Conservation (phyloP, 2,329 filamentous ascomycete species). For the Ophiognomonia clavigignenti-juglandacearum region DNA sequence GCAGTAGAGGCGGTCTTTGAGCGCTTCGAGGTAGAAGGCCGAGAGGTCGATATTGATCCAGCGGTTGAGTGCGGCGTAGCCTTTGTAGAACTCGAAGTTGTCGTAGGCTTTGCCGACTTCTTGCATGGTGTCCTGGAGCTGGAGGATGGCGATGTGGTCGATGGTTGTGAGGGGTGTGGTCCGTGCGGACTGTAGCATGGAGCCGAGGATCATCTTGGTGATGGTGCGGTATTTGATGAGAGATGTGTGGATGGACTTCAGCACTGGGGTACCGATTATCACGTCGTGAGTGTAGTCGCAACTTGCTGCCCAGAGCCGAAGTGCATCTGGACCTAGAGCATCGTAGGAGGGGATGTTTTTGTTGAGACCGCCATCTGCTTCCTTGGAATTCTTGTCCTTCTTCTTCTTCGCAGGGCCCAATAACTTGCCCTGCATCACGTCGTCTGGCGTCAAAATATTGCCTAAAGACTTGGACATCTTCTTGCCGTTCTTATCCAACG, state of each 20-base stretch:
- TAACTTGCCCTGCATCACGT: constrained; percentile 82
- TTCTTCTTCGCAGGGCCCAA: constrained; percentile 64
- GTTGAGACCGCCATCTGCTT: too few relatives aligned
- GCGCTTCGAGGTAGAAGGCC: constrained; percentile 86
- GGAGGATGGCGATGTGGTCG: constrained; percentile 73
- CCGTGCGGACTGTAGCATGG: constrained; percentile 52
- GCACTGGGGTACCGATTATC: constrained; percentile 69
- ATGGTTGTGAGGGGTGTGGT: constrained; percentile 49
- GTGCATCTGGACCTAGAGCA: constrained; percentile 76
- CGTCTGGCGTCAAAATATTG: constrained; percentile 73
- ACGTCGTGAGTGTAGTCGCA: constrained; percentile 90
- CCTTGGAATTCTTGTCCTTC: constrained; percentile 43
- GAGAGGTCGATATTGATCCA: constrained; percentile 83
- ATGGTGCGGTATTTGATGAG: constrained; percentile 86
- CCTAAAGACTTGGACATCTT: constrained; percentile 99
- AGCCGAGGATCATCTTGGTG: constrained; percentile 85
- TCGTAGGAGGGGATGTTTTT: constrained; percentile 43
- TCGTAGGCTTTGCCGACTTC: constrained; percentile 62
- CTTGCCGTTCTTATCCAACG: constrained; percentile 80
- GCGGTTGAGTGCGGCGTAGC: constrained; percentile 65
- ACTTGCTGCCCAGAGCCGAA: constrained; percentile 87
- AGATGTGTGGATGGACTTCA: constrained; percentile 70
- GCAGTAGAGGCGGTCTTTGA: constrained; percentile 91
- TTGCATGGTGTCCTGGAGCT: constrained; percentile 61
- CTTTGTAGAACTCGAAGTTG: constrained; percentile 79